Base-by-base conservation (phyloP, 2,329 filamentous ascomycete species). In the Calonectria fujianensis region DNA sequence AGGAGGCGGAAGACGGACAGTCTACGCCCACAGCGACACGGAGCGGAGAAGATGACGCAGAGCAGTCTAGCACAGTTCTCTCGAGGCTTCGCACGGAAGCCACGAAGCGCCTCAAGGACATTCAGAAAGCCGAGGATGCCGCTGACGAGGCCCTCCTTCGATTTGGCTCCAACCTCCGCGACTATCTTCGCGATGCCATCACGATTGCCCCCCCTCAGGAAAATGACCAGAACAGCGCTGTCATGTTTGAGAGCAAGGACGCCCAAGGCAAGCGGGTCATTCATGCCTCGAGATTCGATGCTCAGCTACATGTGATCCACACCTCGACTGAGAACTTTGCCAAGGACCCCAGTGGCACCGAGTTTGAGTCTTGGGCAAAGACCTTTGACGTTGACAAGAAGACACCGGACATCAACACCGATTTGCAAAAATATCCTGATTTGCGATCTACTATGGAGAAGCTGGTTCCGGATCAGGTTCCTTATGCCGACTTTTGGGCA, bases 231-330 rank as follows among this genome's bases (percentile, higher is more conserved):
- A 87, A 88, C n/a, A 88, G 84, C 78, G 89, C 93, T 64, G 92
- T 98, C 39, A 89, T 98, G 6, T 99, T 98, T 81, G 97, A 98
- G 87, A 98, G 95, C 82, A 98, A 96, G 84, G 96, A 98, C 85
- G 92, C 94, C 7, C 91, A 92, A 65, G 96, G 96, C 32, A 98
- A 97, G 88, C 91, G 97, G 70, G 95, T 98, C 20, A 98, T 98
- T 77, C 97, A 99, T 84, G 95, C 95, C 1, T 98, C 96, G 67
- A 91, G 97, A 75, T 96, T 98, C 83, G 97, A 99, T 82, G 97
- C 97, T 0, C 97, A 98, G 85, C 88, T 99, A 75, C 96, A 99
- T 83, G 96, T 98, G 41, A 96, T 99, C 74, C 97, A 99, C 85
- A 96, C 95, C 6, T 94, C 93, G 27, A 85, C 93, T 50, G 94